Evolutionary conservation across 345 rosid genomes (phyloP), one percentile per base, ranked within the genome.

Genomic region (Eucalyptus regnans): DNA sequence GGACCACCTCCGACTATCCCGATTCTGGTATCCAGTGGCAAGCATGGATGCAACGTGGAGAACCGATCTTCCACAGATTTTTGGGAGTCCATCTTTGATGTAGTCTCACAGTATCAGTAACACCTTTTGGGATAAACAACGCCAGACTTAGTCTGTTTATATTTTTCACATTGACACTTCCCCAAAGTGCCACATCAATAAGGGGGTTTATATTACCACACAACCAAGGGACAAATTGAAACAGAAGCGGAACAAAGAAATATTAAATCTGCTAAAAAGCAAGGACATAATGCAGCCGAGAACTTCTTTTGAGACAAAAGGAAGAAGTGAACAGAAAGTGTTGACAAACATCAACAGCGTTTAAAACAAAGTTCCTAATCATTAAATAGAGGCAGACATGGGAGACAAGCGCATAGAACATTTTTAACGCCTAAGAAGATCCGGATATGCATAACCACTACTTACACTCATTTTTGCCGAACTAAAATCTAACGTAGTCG

Each of bases 1-100:
- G 97, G 97, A 86, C 96, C 97, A 4, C 90, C 96, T 90, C 96
- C 97, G 2, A 95, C 89, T 50, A 95, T 92, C 79, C 95, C 95
- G 15, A 95, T 93, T 88, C 95, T 93, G 14, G 96, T 90, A 88
- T 91, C 87, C 89, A 92, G 88, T 6, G 94, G 93, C 68, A 94
- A 92, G 91, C 93, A 87, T 50, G 97, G 97, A 90, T 95, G 96
- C 89, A 94, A 91, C 93, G 92, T 95, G 87, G 90, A 88, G 89
- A 95, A 94, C 56, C 93, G 95, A 51, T 93, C 96, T 52, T 94
- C 95, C 41, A 94, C 46, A 87, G 94, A 88, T 83, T 91, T 88
- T 86, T 86, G 89, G 43, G 86, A 76, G 44, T 94, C 94, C 97
- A 94, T 94, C 87, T 48, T 86, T 90, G 64, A 27, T 89, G 51